Conservation (phyloP, 495 filamentous ascomycete species). For the Penicillium parvum region DNA sequence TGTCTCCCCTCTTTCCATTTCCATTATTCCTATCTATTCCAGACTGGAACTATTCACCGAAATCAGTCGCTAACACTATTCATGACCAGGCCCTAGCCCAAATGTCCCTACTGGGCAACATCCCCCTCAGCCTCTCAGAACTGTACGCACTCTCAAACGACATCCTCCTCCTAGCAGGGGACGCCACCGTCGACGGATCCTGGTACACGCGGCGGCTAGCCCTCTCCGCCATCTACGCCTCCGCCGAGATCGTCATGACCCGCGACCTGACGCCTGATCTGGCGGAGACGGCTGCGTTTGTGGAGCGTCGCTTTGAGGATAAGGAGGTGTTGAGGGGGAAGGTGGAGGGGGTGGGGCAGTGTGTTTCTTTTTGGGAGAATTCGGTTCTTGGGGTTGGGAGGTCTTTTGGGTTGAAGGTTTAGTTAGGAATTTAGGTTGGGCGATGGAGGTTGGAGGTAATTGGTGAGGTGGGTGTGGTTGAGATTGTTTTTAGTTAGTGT, state of each 20-base stretch:
- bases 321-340: slow-evolving; percentile 51
- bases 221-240: slow-evolving; percentile 76
- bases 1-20: slow-evolving; percentile 18
- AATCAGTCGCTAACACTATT: slow-evolving; percentile 5
- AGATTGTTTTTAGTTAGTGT: too few relatives aligned
- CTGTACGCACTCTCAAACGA: slow-evolving; percentile 79
- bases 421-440: too few relatives aligned
- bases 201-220: slow-evolving; percentile 91
- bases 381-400: slow-evolving; percentile 39
- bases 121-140: slow-evolving; percentile 73
- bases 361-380: slow-evolving; percentile 71
- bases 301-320: slow-evolving; percentile 73
- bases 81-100: slow-evolving; percentile 69
- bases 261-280: slow-evolving; percentile 66
- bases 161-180: slow-evolving; percentile 80
- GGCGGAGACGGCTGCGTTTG: slow-evolving; percentile 70
- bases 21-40: neutral
- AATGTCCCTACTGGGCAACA: slow-evolving; percentile 74
- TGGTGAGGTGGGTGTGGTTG: neutral
- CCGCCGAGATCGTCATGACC: slow-evolving; percentile 89
- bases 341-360: slow-evolving; percentile 60
- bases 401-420: slow-evolving; percentile 49
- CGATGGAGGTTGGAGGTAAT: neutral
- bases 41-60: neutral
- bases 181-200: slow-evolving; percentile 69